Conservation (phyloP, 192 early-diverging fungal species). For the Funneliformis mosseae region DNA sequence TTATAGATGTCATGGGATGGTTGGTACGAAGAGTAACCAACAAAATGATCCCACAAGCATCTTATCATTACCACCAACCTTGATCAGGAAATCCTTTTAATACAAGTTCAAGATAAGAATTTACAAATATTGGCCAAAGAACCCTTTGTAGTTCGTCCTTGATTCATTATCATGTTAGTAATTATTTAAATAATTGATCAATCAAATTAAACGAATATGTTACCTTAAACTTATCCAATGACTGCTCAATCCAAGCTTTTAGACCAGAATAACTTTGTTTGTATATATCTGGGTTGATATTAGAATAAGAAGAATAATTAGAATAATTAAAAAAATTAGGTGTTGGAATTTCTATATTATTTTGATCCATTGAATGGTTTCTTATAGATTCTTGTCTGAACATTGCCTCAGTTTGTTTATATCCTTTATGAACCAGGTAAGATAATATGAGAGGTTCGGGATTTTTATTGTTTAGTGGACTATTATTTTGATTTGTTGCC, state of each 20-base stretch:
- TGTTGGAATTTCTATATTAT: constrained; percentile 56
- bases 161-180: constrained; percentile 1
- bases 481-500: not conserved
- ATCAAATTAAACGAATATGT: not conserved
- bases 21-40: not conserved
- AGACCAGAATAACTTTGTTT: constrained; percentile 77
- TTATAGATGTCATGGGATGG: not conserved
- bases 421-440: constrained; percentile 72
- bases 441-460: not conserved
- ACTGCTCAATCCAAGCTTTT: constrained; percentile 88
- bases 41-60: not conserved
- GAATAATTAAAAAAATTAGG: constrained; percentile 68
- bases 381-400: constrained; percentile 61
- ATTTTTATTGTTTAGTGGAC: not conserved
- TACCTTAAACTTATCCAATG: constrained; percentile 89
- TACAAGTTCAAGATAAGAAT: constrained; percentile 88
- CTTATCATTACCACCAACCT: constrained; percentile 40
- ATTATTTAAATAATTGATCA: not conserved
- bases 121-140: constrained; percentile 90
- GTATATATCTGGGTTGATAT: constrained; percentile 77
- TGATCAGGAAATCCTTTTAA: constrained; percentile 51
- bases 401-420: constrained; percentile 64
- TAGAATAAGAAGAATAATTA: constrained; percentile 52
- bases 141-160: constrained; percentile 83
- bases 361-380: constrained; percentile 44